phyloP scores from a whole-genome alignment of 2,329 filamentous ascomycete species.

The Calonectria crousiana region DNA sequence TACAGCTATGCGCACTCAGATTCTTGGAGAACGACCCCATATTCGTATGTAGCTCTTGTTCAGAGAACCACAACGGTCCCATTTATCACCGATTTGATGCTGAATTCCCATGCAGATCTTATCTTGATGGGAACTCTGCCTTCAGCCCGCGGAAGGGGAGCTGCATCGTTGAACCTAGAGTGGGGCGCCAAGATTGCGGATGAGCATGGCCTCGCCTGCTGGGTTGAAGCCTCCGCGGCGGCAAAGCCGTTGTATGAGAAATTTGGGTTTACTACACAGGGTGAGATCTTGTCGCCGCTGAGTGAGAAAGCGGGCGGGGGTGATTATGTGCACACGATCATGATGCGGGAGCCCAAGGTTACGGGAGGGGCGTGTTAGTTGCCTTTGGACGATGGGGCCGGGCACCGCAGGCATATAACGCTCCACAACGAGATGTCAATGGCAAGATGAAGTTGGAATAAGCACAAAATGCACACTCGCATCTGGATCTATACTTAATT shows the following conservation, averaged over 20 bases:
- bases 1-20: neutral
- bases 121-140: neutral
- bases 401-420: neutral
- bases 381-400: neutral
- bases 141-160: neutral
- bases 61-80: no score
- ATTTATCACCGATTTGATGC: neutral
- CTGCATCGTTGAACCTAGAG: constrained; percentile 6
- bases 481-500: neutral
- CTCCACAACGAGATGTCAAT: neutral
- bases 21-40: constrained; percentile 5
- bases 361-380: neutral
- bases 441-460: neutral
- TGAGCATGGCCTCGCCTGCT: neutral
- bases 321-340: neutral
- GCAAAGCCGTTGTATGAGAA: constrained; percentile 8
- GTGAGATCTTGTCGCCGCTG: neutral
- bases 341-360: neutral
- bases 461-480: neutral
- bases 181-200: constrained; percentile 8
- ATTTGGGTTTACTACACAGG: neutral
- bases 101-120: neutral
- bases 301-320: neutral
- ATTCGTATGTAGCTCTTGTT: neutral
- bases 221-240: neutral